Base-by-base conservation (phyloP, 495 filamentous ascomycete genomes). In the Penicillium paxilli region DNA sequence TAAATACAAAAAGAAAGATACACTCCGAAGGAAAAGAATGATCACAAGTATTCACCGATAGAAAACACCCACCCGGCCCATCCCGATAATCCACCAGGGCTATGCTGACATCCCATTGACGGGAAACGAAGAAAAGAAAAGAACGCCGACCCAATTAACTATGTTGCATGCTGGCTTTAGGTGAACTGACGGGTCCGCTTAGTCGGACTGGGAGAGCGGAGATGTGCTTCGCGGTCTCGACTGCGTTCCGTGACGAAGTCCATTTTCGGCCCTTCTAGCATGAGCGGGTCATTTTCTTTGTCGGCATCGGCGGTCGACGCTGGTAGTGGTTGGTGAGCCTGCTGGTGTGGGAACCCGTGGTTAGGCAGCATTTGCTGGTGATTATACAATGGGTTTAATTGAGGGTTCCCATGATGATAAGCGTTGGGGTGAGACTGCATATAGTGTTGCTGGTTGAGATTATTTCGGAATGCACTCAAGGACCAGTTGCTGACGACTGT, bases 401-500 rank as follows among this genome's bases (percentile, higher is more conserved):
- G n/a, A n/a, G n/a, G n/a, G n/a, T n/a, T n/a, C n/a, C n/a, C n/a
- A n/a, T n/a, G 61, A 19, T 72, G 62, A 25, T 49, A 49, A 50
- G 23, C 64, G 67, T 12, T 56, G 57, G 16, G 61, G 37, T 28
- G 58, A 68, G 65, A 47, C 23, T 63, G 63, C 5, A 58, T 16
- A 49, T 74, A 71, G 32, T 71, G 60, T 14, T 70, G 68, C 32
- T 72, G 70, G 26, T 64, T 65, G 11, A 63, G 65, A 50, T 68
- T 64, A 48, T 66, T 69, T 63, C 75, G 66, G 57, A 78, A 75
- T 7, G 72, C 70, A 33, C 70, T 66, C 59, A 78, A 75, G 46
- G 75, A 75, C 73, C 72, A 76, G 63, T 78, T 78, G 60, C 73
- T 76, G 44, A 71, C 71, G 28, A 74, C 51, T 1, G 72, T 73